A percentile compares a stretch with the other conserved stretches of the same genome.
Evolutionary conservation across 2,329 filamentous ascomycete species (phyloP).

Genomic region (Paramyrothecium sp.): DNA sequence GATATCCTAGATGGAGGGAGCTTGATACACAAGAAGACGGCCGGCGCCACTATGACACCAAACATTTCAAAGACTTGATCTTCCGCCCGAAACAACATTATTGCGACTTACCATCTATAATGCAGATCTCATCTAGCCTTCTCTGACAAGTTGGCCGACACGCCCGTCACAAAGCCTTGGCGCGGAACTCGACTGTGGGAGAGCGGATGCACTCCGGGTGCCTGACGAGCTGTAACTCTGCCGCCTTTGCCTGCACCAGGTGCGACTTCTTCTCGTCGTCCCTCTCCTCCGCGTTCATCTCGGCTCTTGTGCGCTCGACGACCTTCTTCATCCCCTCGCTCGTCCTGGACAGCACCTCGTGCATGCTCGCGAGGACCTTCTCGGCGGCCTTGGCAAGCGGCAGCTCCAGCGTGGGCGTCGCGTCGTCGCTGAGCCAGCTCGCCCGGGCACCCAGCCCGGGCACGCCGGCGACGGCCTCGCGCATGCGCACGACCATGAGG

Average conservation of each 20-base stretch:
- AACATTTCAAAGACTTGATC: too few species aligned
- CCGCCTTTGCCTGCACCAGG: conserved; percentile 75
- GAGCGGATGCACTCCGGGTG: conserved; percentile 67
- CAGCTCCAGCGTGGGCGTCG: conserved; percentile 65
- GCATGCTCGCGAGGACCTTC: conserved; percentile 91
- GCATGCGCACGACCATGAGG: conserved; percentile 80
- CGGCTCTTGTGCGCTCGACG: conserved; percentile 40
- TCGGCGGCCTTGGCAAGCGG: conserved; percentile 82
- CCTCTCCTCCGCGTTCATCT: conserved; percentile 42
- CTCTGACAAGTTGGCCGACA: not conserved
- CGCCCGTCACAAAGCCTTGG: conserved; percentile 43
- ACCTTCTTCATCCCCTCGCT: conserved; percentile 59
- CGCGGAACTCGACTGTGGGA: conserved; percentile 64
- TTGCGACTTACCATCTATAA: too few species aligned
- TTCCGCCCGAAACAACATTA: too few species aligned
- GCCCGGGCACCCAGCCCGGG: conserved; percentile 46
- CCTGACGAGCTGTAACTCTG: conserved; percentile 80
- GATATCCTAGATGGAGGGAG: too few species aligned
- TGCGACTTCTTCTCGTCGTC: conserved; percentile 57
- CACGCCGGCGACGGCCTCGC: conserved; percentile 67
- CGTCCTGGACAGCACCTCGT: conserved; percentile 73
- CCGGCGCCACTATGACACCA: too few species aligned
- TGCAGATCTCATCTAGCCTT: too few species aligned
- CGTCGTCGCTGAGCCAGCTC: conserved; percentile 77
- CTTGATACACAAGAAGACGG: not conserved